Conservation (phyloP, 2,329 filamentous ascomycete species). For the Beauveria medogensis region DNA sequence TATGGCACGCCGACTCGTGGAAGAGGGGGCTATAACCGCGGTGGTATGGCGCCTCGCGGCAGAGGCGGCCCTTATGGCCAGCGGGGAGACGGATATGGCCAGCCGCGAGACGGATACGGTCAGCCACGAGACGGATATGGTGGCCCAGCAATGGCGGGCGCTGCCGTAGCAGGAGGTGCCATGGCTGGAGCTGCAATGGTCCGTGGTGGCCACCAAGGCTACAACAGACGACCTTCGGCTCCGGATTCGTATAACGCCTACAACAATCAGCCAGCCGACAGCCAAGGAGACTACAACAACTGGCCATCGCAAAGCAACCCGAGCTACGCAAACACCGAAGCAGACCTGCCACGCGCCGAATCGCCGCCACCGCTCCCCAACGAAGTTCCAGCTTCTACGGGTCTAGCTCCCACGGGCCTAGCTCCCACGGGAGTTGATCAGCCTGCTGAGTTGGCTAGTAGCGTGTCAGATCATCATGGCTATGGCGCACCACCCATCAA, state of each 20-base stretch:
- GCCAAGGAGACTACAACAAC: constrained; percentile 20
- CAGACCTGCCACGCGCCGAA: constrained; percentile 51
- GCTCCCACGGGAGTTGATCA: constrained; percentile 31
- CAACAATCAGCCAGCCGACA: constrained; percentile 30
- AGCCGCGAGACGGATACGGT: not conserved
- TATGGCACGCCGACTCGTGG: constrained; percentile 34
- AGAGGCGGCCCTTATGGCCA: constrained; percentile 5
- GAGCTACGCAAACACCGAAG: constrained; percentile 30
- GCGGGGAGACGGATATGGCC: constrained; percentile 6
- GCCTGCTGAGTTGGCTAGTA: constrained; percentile 74
- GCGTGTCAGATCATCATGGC: constrained; percentile 35
- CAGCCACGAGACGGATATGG: not conserved
- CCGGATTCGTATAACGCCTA: constrained; percentile 30
- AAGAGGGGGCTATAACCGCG: constrained; percentile 23
- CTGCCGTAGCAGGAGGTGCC: constrained; percentile 5
- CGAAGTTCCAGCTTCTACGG: constrained; percentile 32
- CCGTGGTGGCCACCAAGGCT: constrained; percentile 24
- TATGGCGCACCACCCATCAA: constrained; percentile 26
- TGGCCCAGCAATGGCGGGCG: constrained; percentile 1
- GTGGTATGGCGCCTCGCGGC: constrained; percentile 4
- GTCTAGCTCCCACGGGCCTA: constrained; percentile 37
- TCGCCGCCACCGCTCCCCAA: constrained; percentile 55
- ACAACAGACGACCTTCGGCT: constrained; percentile 28
- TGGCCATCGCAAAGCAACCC: constrained; percentile 20
- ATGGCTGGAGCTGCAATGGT: constrained; percentile 13